Evolutionary conservation across 768 basidiomycete species (phyloP), one percentile per base, ranked within the genome.

Genomic region (Tylopilus cervinicoccineus): DNA sequence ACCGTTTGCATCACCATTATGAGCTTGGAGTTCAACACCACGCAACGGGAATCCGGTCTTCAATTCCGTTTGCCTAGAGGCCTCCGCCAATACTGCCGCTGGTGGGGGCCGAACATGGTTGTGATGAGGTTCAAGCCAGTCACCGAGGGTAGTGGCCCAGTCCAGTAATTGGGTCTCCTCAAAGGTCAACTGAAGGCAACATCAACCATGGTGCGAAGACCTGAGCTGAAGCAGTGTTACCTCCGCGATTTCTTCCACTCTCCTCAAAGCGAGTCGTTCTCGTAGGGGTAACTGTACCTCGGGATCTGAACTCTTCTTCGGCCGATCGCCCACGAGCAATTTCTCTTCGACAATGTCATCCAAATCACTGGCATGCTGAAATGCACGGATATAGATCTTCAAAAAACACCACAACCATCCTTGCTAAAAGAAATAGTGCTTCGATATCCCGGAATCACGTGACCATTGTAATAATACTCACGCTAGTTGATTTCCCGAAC

Each of bases 271-370:
- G 3, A 90, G 71, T 41, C 88, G 82, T 44, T 88, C 79, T 33
- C 67, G 72, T 33, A 88, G 59, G 11, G 83, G 73, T 20, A 78
- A 54, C 38, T 73, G 74, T 17, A 71, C 72, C 37, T 79, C 74
- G 0, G 76, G 70, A 38, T 76, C 73, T 17, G 70, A 63, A 37
- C 72, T 79, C 55, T 79, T 80, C 61, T 85, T 88, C 3, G 86
- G 86, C 22, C 86, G 77, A 67, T 91, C 88, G 22, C 88, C 86
- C 48, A 88, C 83, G 34, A 90, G 72, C 11, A 90, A 73, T 58
- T 88, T 90, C 57, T 89, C 87, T 65, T 91, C 87, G 0, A 88
- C 85, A 1, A 76, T 80, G 53, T 88, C 85, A 58, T 90, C 85
- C 37, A 91, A 70, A 57, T 92, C 88, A 55, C 86, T 88, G 26